A percentile compares a stretch with the other conserved stretches of the same genome.
These are phyloP conservation scores for Myrmaecium sp. DNA, from an alignment of 2,329 filamentous ascomycete species.

Conservation along the genomic window DNA sequence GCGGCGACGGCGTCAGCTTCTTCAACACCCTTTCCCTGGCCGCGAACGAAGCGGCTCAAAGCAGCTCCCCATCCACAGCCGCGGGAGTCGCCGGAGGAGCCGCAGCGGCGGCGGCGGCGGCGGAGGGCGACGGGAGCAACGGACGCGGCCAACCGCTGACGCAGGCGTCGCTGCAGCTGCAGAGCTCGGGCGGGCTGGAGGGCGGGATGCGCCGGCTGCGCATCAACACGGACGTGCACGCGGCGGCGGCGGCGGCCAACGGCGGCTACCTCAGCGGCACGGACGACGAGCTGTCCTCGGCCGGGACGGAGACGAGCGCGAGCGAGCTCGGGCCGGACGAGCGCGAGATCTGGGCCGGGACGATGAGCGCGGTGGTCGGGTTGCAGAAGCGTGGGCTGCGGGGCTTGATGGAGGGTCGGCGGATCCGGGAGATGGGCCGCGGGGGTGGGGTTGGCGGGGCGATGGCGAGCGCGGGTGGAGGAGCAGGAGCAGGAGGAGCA, in stretches of 20 bases:
- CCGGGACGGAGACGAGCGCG: constrained; percentile 7
- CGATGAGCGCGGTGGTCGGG: constrained; percentile 80
- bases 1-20: constrained; percentile 67
- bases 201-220: constrained; percentile 23
- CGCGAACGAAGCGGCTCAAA: constrained; percentile 13
- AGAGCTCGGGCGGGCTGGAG: constrained; percentile 11
- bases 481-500: constrained; percentile 9
- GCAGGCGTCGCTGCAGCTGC: constrained; percentile 18
- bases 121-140: constrained; percentile 2
- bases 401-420: constrained; percentile 84
- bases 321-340: constrained; percentile 21
- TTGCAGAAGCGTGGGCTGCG: constrained; percentile 84
- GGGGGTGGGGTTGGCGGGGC: constrained; percentile 13
- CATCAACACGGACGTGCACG: constrained; percentile 32
- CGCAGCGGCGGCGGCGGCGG: constrained; percentile 3
- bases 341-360: constrained; percentile 59
- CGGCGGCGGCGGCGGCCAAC: constrained; percentile 5
- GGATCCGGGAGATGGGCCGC: constrained; percentile 57
- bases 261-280: constrained; percentile 20
- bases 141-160: constrained; percentile 13
- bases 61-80: constrained; percentile 6
- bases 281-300: constrained; percentile 13
- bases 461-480: too few species aligned
- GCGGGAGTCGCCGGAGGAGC: too few species aligned
- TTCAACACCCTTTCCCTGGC: constrained; percentile 20